Conservation (phyloP, 192 early-diverging fungal species). For the Rhizoclosmatium globosum region DNA sequence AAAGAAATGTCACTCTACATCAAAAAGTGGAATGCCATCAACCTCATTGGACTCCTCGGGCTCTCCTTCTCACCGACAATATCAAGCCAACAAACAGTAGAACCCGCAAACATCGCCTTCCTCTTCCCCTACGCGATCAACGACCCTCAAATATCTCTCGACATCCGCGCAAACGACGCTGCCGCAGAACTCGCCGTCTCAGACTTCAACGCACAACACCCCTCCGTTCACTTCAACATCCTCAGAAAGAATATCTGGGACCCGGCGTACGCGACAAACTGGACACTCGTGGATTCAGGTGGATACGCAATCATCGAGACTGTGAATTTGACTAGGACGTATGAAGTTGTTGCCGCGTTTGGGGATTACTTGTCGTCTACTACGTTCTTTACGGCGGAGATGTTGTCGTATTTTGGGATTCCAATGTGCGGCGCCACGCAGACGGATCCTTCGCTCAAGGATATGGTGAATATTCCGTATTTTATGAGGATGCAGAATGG, state of each 20-base stretch:
- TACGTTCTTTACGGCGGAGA: constrained; percentile 13
- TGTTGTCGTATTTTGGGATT: constrained; percentile 14
- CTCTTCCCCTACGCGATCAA: constrained; percentile 26
- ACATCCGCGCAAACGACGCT: constrained; percentile 5
- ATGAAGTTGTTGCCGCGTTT: constrained; percentile 15
- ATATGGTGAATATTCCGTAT: constrained; percentile 25
- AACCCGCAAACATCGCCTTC: constrained; percentile 16
- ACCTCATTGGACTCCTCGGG: no score
- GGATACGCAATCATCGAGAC: constrained; percentile 21
- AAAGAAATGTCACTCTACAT: no score
- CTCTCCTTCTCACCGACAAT: no score
- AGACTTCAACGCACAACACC: constrained; percentile 13
- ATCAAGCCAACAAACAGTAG: no score
- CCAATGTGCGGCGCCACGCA: constrained; percentile 35
- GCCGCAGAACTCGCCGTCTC: constrained; percentile 21
- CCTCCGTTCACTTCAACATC: constrained; percentile 9
- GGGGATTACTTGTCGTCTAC: constrained; percentile 26
- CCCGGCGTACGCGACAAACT: constrained; percentile 14
- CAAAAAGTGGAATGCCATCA: no score
- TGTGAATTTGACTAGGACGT: constrained; percentile 1
- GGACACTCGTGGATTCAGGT: constrained; percentile 21
- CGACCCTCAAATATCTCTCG: not conserved
- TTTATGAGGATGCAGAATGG: constrained; percentile 30
- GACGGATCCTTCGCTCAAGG: constrained; percentile 13
- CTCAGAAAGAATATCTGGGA: constrained; percentile 31